Evolutionary conservation across 805 yeast genomes (phyloP), one percentile per base, ranked within the genome.

Genomic region (Metschnikowia vanudenii): DNA sequence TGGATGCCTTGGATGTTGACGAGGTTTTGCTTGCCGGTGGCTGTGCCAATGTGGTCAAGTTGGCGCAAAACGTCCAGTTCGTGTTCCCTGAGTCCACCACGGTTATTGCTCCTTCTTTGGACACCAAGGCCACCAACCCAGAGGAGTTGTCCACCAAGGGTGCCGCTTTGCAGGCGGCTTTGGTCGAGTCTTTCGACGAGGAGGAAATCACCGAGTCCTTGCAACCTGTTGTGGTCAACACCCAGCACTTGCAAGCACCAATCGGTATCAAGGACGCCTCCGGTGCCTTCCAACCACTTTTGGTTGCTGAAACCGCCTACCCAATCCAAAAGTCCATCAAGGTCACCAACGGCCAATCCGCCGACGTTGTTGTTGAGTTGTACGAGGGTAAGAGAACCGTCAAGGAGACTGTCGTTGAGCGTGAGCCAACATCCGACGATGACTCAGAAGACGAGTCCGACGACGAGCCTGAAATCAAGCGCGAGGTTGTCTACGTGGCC

Each of bases 1-100:
- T 89, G 55, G 96, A 91, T 57, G 76, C 81, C 36, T 78, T 91
- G 61, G 96, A 90, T 62, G 79, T 94, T 53, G 94, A 90, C 65
- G 96, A 91, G 68, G 94, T 94, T 41, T 71, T 94, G 55, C 82
- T 94, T 52, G 92, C 82, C 52, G 99, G 99, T 71, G 99, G 99
- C 63, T 78, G 88, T 43, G 85, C 98, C 30, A 83, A 87, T 76
- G 82, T 90, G 56, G 97, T 98, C 59, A 94, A 94, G 76, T 78
- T 94, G 61, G 88, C 95, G 39, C 63, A 83, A 44, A 84, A 85
- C 65, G 68, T 94, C 54, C 79, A 81, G 54, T 74, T 78, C 47
- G 60, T 89, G 42, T 92, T 92, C 81, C 96, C 96, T 53, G 94
- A 86, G 66, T 65, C 84, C 39, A 83, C 89, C 45, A 78, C 73